Base-by-base conservation (phyloP, 306 rosid species). In the Castanospermum australe region DNA sequence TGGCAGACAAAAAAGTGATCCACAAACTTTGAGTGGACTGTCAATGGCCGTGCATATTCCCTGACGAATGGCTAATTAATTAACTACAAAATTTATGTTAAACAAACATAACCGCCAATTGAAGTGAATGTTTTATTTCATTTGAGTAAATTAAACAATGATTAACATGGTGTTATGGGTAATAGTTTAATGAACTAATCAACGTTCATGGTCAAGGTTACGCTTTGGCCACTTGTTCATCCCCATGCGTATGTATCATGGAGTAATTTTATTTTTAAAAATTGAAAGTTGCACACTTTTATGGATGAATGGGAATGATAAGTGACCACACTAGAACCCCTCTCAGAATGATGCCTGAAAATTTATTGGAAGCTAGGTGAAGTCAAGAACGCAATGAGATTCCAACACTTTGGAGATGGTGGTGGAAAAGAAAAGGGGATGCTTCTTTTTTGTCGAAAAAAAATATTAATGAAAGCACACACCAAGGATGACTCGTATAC, bases 351-450 rank as follows among this genome's bases (percentile, higher is more conserved):
- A 17, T 70, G 45, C 47, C 76, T 70, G 0, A 52, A 18, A 52
- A 20, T 72, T 21, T 35, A 72, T 72, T 52, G 55, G 45, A 38
- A 35, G 65, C 65, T 28, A 42, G 12, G 21, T 28, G 48, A 38
- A 30, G 85, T 77, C 82, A 65, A 84, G 84, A 84, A 78, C 81
- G 84, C 84, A 81, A 69, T 24, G 8, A 61, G 54, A 56, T 59
- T 78, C 76, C 77, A 22, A 9, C 61, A 42, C 70, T 69, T 75
- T 77, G 14, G 59, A 68, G 25, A 47, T 20, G 79, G 39, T 38
- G 60, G 73, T 67, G 50, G 32, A 59, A 69, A 66, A n/a, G 6
- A 10, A 36, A 60, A 48, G 10, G 62, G 3, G 33, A 25, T 8
- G 13, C 2, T n/a, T 57, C 2, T n/a, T 57, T 42, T 67, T 63